A percentile compares a stretch with the other conserved stretches of the same genome.
These are phyloP conservation scores for Salvia rosmarinus DNA, from an alignment of 257 asterid genomes.

Conservation along the genomic window DNA sequence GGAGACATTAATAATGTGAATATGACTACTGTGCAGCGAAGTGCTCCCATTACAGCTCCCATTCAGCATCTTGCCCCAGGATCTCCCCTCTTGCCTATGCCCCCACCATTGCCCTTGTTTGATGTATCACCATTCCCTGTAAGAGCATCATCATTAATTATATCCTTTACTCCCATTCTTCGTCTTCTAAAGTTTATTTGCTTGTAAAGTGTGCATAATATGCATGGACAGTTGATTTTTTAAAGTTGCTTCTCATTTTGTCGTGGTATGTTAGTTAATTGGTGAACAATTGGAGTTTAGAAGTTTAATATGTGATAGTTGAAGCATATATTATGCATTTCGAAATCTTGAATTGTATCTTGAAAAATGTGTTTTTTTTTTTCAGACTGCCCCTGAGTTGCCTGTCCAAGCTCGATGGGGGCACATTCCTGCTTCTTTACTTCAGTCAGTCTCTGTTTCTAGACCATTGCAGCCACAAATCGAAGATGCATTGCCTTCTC, in stretches of 20 bases:
- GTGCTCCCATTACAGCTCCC: slow-evolving; percentile 59
- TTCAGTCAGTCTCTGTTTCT: slow-evolving; percentile 63
- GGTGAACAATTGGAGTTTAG: not conserved
- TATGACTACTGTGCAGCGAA: slow-evolving; percentile 57
- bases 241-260: not conserved
- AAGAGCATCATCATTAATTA: slow-evolving; percentile 29
- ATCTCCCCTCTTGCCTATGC: slow-evolving; percentile 82
- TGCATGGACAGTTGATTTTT: not conserved
- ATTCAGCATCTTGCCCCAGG: slow-evolving; percentile 88
- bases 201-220: not conserved
- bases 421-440: slow-evolving; percentile 65
- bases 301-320: not conserved
- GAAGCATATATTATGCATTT: not conserved
- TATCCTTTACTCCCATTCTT: slow-evolving; percentile 5
- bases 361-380: slow-evolving; percentile 13
- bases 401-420: slow-evolving; percentile 85
- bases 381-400: slow-evolving; percentile 74
- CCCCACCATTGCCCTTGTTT: slow-evolving; percentile 80
- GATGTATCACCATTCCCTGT: slow-evolving; percentile 95
- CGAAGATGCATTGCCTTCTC: slow-evolving; percentile 60
- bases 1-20: slow-evolving; percentile 60
- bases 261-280: not conserved
- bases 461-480: slow-evolving; percentile 71
- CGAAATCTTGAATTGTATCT: not conserved
- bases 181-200: not conserved